Evolutionary conservation across 73 alveolate species (phyloP).

Genomic region (Paraurostyla sp.): DNA sequence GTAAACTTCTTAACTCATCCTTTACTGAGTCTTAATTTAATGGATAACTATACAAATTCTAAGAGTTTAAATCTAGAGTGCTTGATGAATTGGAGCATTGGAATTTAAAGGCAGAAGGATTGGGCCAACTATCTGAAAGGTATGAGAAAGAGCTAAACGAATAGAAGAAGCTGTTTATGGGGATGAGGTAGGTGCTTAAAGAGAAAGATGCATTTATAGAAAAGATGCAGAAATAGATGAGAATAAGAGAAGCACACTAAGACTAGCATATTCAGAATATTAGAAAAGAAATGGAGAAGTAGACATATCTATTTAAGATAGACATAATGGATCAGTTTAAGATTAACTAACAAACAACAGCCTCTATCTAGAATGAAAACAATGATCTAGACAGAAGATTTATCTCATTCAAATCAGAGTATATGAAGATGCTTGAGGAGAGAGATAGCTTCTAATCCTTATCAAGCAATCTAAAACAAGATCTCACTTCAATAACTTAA

Average conservation of each 20-base stretch:
- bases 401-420: not conserved
- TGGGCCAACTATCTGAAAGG: not conserved
- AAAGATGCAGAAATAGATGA: not conserved
- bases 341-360: not conserved
- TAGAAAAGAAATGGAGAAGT: constrained; percentile 9
- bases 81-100: not conserved
- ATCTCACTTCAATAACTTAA: not conserved
- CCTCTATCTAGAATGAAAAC: not conserved
- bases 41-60: not conserved
- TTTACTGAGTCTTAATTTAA: not conserved
- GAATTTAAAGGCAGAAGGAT: constrained; percentile 9
- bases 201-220: constrained; percentile 5
- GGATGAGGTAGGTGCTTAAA: not conserved
- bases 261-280: not conserved
- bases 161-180: not conserved
- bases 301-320: not conserved
- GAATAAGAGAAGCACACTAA: not conserved
- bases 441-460: too few relatives aligned
- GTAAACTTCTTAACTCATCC: not conserved
- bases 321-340: constrained; percentile 21
- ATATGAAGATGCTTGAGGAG: constrained; percentile 16
- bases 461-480: not conserved
- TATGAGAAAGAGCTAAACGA: constrained; percentile 31
- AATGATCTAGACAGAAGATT: not conserved
- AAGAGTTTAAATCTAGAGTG: not conserved